Evolutionary conservation across 768 basidiomycete genomes (phyloP).

Genomic region (Termitomyces sp.): DNA sequence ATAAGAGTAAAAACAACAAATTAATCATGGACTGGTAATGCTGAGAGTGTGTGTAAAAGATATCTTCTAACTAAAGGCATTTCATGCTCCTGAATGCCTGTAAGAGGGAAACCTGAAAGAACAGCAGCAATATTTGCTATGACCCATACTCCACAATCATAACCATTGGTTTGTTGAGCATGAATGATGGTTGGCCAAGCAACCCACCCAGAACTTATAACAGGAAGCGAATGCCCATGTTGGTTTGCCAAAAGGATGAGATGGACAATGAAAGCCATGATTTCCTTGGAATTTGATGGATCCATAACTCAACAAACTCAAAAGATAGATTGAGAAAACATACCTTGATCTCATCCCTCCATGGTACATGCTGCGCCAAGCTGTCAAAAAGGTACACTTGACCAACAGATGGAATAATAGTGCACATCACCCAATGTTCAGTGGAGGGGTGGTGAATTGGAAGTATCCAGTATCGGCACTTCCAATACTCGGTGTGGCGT

Average conservation of each 20-base stretch:
- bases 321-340: too few species aligned
- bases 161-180: background rate
- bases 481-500: slow-evolving; percentile 22
- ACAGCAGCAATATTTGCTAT: background rate
- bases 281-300: too few species aligned
- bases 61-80: background rate
- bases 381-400: slow-evolving; percentile 28
- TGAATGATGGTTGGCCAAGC: background rate
- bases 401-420: slow-evolving; percentile 8
- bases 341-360: slow-evolving; percentile 3
- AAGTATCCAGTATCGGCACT: slow-evolving; percentile 27
- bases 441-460: slow-evolving; percentile 23
- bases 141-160: slow-evolving; percentile 1
- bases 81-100: background rate
- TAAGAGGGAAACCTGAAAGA: background rate
- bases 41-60: background rate
- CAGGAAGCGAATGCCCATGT: background rate
- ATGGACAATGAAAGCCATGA: background rate
- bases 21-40: background rate
- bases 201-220: background rate
- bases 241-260: background rate
- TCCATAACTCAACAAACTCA: too few species aligned
- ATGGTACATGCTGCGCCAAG: slow-evolving; percentile 9
- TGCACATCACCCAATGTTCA: slow-evolving; percentile 30
- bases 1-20: too few species aligned